phyloP scores from a whole-genome alignment of 1,139 yeast genomes.

The Protomyces pachydermus region DNA sequence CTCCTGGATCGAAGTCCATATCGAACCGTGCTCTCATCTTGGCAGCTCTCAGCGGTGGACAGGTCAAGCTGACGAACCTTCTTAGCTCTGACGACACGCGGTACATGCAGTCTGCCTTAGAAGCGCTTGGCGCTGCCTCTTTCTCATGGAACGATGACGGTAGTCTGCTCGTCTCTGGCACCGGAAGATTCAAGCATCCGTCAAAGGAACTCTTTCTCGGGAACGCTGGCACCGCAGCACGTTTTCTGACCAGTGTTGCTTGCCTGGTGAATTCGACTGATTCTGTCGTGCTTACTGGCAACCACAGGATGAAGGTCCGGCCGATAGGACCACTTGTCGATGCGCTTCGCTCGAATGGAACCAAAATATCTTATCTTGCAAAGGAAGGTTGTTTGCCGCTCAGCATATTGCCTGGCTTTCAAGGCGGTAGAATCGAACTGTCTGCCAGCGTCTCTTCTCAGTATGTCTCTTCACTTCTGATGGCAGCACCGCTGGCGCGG shows the following conservation, averaged over 20 bases:
- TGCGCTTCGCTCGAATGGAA: constrained; percentile 77
- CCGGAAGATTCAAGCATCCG: constrained; percentile 73
- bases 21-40: constrained; percentile 89
- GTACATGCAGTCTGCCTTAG: constrained; percentile 86
- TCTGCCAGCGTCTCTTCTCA: constrained; percentile 97
- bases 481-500: constrained; percentile 96
- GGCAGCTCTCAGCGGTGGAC: constrained; percentile 87
- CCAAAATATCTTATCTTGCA: constrained; percentile 64
- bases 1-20: constrained; percentile 97
- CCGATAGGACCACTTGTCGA: constrained; percentile 96
- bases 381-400: constrained; percentile 81
- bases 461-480: constrained; percentile 88
- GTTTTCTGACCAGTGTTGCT: constrained; percentile 89
- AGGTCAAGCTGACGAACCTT: constrained; percentile 73
- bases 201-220: constrained; percentile 76
- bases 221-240: constrained; percentile 96
- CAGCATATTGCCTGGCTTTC: constrained; percentile 56
- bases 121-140: constrained; percentile 72
- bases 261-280: constrained; percentile 57
- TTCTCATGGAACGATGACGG: constrained; percentile 74
- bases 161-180: constrained; percentile 75
- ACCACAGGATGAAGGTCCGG: constrained; percentile 94
- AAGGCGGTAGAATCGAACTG: constrained; percentile 88
- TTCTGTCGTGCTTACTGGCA: constrained; percentile 74
- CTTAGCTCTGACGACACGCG: constrained; percentile 93